Conservation (phyloP, 1,284 basidiomycete species). For the Trametes pubescens region DNA sequence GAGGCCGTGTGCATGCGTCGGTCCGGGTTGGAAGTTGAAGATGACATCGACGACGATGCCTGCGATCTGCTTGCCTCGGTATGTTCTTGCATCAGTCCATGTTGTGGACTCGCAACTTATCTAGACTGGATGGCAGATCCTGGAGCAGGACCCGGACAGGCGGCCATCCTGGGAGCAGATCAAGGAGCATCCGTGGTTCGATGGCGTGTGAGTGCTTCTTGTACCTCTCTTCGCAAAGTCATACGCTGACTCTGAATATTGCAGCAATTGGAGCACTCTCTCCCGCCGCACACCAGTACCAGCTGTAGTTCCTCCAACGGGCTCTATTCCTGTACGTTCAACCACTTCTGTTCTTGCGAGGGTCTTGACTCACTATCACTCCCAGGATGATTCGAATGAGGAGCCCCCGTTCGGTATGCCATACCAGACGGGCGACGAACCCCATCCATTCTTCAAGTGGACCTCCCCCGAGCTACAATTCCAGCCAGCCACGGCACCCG, state of each 20-base stretch:
- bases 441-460: constrained; percentile 16
- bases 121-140: constrained; percentile 26
- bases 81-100: not conserved
- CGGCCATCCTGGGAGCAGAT: constrained; percentile 34
- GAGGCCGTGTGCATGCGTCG: no score
- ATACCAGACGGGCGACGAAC: not conserved
- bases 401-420: constrained; percentile 11
- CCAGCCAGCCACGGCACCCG: no score
- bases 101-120: not conserved
- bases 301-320: not conserved
- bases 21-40: not conserved
- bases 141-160: constrained; percentile 33
- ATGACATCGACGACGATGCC: constrained; percentile 17
- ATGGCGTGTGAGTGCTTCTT: constrained; percentile 25
- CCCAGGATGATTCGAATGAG: not conserved
- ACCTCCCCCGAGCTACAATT: constrained; percentile 14
- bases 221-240: not conserved
- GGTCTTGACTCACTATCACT: not conserved
- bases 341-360: not conserved
- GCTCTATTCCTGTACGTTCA: constrained; percentile 8
- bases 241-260: not conserved
- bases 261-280: constrained; percentile 19
- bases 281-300: not conserved
- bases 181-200: constrained; percentile 37
- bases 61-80: constrained; percentile 25